phyloP scores from a whole-genome alignment of 169 alveolate species.

The Eimeria sp. region DNA sequence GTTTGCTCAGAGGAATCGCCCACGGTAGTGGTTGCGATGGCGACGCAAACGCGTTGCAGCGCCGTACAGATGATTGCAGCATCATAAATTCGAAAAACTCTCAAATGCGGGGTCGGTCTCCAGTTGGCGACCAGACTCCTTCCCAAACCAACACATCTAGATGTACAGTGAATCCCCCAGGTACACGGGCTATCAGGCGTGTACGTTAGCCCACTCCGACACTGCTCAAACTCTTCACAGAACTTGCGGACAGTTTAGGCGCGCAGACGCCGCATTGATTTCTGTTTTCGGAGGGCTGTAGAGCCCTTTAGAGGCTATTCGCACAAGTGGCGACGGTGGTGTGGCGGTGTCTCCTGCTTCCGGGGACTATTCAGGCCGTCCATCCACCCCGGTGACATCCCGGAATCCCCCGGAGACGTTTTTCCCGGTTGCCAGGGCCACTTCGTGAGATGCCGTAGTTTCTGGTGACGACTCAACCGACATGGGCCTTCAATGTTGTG shows the following conservation, averaged over 20 bases:
- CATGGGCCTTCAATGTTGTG: neutral
- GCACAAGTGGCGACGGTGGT: neutral
- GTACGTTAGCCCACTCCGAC: slow-evolving; percentile 11
- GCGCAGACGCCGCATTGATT: neutral
- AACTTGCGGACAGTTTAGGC: neutral
- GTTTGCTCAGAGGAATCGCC: slow-evolving; percentile 33
- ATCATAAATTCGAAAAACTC: neutral
- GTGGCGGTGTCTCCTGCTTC: neutral
- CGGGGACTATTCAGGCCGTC: neutral
- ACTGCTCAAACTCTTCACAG: neutral
- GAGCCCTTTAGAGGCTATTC: neutral
- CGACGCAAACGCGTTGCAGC: slow-evolving; percentile 25
- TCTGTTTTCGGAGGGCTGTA: neutral
- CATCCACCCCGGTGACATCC: neutral
- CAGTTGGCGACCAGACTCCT: neutral
- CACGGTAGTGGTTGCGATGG: neutral
- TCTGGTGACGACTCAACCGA: neutral
- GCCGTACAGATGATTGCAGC: neutral
- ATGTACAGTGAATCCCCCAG: neutral
- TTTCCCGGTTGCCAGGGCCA: neutral
- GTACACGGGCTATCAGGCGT: slow-evolving; percentile 39
- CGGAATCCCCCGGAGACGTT: neutral
- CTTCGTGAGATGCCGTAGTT: neutral
- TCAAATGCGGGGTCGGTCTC: slow-evolving; percentile 17
- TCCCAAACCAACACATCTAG: neutral